Conservation (phyloP, 805 yeast species). For the Vanderwaltozyma tropicalis region DNA sequence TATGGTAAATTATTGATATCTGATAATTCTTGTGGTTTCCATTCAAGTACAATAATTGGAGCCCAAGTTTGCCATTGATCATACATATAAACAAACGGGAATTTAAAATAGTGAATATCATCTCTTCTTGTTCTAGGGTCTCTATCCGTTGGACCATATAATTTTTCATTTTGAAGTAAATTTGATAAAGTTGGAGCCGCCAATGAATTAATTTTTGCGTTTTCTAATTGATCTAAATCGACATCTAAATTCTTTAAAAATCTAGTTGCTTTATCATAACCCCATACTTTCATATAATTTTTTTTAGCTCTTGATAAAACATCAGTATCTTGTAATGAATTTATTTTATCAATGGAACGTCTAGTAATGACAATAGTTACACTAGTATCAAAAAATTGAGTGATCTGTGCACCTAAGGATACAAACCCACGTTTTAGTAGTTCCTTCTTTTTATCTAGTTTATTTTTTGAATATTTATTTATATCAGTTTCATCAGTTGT, state of each 20-base stretch:
- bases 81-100: conserved; percentile 65
- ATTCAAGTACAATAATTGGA: conserved; percentile 76
- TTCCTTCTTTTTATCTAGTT: conserved; percentile 21
- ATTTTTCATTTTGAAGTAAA: conserved; percentile 71
- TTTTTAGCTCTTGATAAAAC: conserved; percentile 53
- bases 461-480: conserved; percentile 12
- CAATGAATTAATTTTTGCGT: conserved; percentile 14
- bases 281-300: conserved; percentile 73
- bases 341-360: conserved; percentile 36
- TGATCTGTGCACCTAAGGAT: conserved; percentile 45
- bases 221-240: conserved; percentile 23
- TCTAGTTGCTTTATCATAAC: conserved; percentile 71
- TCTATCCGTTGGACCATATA: conserved; percentile 79
- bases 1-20: conserved; percentile 25
- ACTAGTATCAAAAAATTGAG: conserved; percentile 46
- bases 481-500: conserved; percentile 28
- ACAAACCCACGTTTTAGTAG: conserved; percentile 25
- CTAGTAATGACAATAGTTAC: conserved; percentile 74
- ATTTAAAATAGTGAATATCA: conserved; percentile 72
- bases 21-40: conserved; percentile 37
- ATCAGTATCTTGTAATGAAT: conserved; percentile 42
- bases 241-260: conserved; percentile 60
- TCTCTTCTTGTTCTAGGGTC: conserved; percentile 80
- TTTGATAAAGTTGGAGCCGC: conserved; percentile 39
- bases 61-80: conserved; percentile 69